Evolutionary conservation across 768 basidiomycete genomes (phyloP).

Genomic region (Kwoniella sp.): DNA sequence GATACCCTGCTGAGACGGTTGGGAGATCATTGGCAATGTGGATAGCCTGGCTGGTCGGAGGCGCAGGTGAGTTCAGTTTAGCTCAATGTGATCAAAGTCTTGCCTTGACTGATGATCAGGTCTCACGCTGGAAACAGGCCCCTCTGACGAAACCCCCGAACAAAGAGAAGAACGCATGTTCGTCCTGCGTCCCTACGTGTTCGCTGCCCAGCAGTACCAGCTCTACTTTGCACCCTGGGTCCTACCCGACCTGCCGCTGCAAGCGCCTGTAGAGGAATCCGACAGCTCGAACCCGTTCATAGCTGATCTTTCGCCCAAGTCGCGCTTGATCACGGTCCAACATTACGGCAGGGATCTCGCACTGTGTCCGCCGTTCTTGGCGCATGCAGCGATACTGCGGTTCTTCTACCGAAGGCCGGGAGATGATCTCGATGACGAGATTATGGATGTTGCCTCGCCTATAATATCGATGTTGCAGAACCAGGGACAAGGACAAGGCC

Average conservation of each 20-base stretch:
- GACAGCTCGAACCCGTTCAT: conserved; percentile 44
- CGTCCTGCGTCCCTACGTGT: conserved; percentile 58
- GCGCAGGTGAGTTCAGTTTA: conserved; percentile 26
- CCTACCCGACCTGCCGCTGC: conserved; percentile 50
- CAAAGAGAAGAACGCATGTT: conserved; percentile 56
- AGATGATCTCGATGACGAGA: conserved; percentile 21
- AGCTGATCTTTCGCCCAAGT: conserved; percentile 53
- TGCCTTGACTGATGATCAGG: too few relatives aligned
- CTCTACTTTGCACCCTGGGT: conserved; percentile 57
- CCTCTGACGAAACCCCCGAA: conserved; percentile 19
- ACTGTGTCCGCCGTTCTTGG: conserved; percentile 55
- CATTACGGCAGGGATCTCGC: conserved; percentile 52
- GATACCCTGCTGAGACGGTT: conserved; percentile 54
- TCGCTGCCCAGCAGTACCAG: conserved; percentile 56
- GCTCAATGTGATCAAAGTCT: not conserved
- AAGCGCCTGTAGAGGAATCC: conserved; percentile 1
- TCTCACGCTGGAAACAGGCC: not conserved
- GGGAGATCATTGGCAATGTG: conserved; percentile 53
- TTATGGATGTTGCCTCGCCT: conserved; percentile 12
- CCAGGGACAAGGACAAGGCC: not conserved
- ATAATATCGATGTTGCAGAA: conserved; percentile 8
- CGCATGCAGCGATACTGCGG: conserved; percentile 57
- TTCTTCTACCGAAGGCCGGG: conserved; percentile 50
- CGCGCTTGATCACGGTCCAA: conserved; percentile 40
- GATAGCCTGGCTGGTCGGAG: conserved; percentile 51